Base-by-base conservation (phyloP, 1,284 basidiomycete genomes). In the Leccinum fallax region DNA sequence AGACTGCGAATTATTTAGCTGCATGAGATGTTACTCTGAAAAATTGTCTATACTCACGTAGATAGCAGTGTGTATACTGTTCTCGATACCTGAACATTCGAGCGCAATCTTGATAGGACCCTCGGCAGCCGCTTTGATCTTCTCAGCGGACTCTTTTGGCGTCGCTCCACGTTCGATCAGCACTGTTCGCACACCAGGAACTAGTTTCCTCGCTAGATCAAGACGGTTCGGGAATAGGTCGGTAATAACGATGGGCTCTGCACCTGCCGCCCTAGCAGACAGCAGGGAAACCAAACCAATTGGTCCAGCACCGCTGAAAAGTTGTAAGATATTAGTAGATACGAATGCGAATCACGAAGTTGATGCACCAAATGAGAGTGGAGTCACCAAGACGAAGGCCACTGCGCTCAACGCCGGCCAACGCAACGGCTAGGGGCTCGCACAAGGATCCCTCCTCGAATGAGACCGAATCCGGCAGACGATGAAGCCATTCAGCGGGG, bases 271-370 rank as follows among this genome's bases (percentile, higher is more conserved):
- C 66, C 89, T 86, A 28, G 91, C 90, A 53, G 92, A 90, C 13
- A 92, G 87, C 63, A 94, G 85, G 52, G 86, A 83, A 51, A 94
- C 81, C 24, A 97, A 80, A 9, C 94, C 94, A 62, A 96, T 94
- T 1, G 94, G 94, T 15, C 94, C 94, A 36, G 94, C 93, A 60
- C 85, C 86, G 66, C 85, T 87, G 60, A 49, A 55, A 51, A 40
- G 16, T 21, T n/a, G 34, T 71, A 54, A 69, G 57, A 26, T 51
- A 26, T 15, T 26, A 10, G 49, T 16, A 26, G 43, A 54, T 24
- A 53, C 28, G 13, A 56, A 11, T 32, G 32, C 28, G 11, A 36
- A 28, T 21, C 36, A 48, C n/a, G 28, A 46, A 46, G 7, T 51
- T 26, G 21, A 55, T 63, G 13, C 71, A 86, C 85, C 85, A 87